These are phyloP conservation scores for Adansonia gregorii DNA, from an alignment of 441 rosid genomes.

Conservation along the genomic window DNA sequence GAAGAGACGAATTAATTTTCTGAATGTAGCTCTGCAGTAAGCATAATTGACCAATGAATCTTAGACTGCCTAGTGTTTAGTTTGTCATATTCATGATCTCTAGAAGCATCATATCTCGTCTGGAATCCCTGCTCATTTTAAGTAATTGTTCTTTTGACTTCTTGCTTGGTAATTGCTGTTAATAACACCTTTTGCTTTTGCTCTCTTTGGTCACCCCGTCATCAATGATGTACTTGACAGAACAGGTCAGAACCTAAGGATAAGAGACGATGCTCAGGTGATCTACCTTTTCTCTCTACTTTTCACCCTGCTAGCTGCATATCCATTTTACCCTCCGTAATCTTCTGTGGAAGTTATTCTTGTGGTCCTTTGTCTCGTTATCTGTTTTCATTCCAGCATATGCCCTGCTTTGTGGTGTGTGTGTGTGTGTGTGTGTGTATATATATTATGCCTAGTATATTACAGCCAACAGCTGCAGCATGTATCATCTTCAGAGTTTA, in stretches of 20 bases:
- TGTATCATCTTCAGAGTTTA: constrained; percentile 15
- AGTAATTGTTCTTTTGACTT: constrained; percentile 13
- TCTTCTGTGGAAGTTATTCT: not conserved
- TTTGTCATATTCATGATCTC: not conserved
- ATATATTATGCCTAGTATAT: not conserved
- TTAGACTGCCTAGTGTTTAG: constrained; percentile 11
- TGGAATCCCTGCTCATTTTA: not conserved
- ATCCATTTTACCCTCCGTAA: not conserved
- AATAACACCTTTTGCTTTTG: constrained; percentile 16
- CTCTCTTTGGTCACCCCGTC: constrained; percentile 40
- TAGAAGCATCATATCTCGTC: not conserved
- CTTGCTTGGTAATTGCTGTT: constrained; percentile 16
- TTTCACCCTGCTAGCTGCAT: not conserved
- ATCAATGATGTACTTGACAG: constrained; percentile 71
- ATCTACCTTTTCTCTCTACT: not conserved
- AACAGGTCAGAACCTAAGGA: constrained; percentile 65
- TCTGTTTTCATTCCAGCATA: not conserved
- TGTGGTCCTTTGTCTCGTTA: not conserved
- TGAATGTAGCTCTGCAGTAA: constrained; percentile 10
- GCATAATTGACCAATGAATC: not conserved
- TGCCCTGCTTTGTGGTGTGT: not conserved
- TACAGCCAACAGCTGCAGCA: not conserved
- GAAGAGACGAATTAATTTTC: constrained; percentile 13
- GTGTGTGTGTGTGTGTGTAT: not conserved
- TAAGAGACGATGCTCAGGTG: constrained; percentile 74